Evolutionary conservation across 2,329 filamentous ascomycete species (phyloP), one percentile per base, ranked within the genome.

Genomic region (Hymenoscyphus salicellus): DNA sequence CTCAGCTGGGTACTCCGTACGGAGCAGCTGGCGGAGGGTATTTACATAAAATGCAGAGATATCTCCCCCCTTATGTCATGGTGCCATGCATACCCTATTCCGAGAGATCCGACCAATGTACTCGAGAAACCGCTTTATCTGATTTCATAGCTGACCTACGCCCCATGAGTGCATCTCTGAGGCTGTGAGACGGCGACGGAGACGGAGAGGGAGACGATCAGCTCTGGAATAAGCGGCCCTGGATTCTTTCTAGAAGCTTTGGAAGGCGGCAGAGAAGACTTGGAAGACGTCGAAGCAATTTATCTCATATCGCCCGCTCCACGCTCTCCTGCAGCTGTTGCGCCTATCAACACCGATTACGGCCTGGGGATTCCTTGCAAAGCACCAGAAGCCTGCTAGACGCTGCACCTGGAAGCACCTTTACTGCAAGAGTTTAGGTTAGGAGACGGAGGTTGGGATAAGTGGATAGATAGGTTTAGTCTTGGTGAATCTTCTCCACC

Each of bases 281-380:
- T 20, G n/a, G n/a, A 49, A 11, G 8, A 49, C n/a, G 3, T 5
- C 43, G 11, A 20, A n/a, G 43, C 43, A 49, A 49, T 49, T 49
- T 49, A 49, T 49, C 43, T 49, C 43, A 49, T 49, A 49, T 49
- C 43, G 43, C 43, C 43, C 43, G n/a, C 43, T 43, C 43, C 43
- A n/a, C n/a, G 43, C 43, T 49, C 43, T 4, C n/a, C 43, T 49
- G 43, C 43, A 49, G 43, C n/a, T 7, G 10, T 10, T 20, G 43
- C 5, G 43, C 43, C 43, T 49, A 49, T 49, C 43, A 49, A 20
- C n/a, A 10, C n/a, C 20, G 43, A 49, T 49, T 23, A 20, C 43
- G 20, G 43, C 20, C n/a, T 36, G n/a, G n/a, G n/a, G n/a, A n/a
- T n/a, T n/a, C n/a, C n/a, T n/a, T n/a, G n/a, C n/a, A n/a, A n/a